These are phyloP conservation scores for Melampsora abietis-canadensis DNA, from an alignment of 1,284 basidiomycete species.

Conservation along the genomic window DNA sequence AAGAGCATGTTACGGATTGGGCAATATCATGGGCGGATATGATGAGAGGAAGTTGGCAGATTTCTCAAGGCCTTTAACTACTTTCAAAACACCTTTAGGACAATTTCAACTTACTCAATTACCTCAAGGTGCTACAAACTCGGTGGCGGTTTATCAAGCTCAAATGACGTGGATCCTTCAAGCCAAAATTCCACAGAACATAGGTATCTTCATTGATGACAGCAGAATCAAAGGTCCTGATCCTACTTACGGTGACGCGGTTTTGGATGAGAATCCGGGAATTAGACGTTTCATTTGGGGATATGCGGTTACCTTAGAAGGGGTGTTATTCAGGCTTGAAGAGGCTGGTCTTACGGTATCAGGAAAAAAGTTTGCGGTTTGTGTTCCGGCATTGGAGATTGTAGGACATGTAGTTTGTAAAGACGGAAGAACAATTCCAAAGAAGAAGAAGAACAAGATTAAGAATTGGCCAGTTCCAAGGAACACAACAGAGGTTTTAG, in stretches of 20 bases:
- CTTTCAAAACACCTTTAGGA: not conserved
- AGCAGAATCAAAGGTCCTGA: no score
- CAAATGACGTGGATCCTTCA: no score
- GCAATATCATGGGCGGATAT: conserved; percentile 11
- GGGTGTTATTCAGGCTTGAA: conserved; percentile 23
- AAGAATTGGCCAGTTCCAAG: not conserved
- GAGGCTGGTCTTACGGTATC: conserved; percentile 23
- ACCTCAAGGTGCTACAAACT: no score
- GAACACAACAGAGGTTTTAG: not conserved
- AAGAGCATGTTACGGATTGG: conserved; percentile 2
- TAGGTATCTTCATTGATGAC: no score
- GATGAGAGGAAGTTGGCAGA: not conserved
- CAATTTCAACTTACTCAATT: not conserved
- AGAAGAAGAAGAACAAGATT: conserved; percentile 20
- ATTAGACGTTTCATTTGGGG: conserved; percentile 24
- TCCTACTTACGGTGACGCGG: no score
- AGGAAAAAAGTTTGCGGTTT: not conserved
- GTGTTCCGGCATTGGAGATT: conserved; percentile 26
- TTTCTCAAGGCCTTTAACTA: not conserved
- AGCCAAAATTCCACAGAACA: no score
- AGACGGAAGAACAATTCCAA: not conserved
- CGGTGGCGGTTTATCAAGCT: no score
- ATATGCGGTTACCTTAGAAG: conserved; percentile 12
- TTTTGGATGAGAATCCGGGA: no score
- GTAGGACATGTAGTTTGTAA: conserved; percentile 30